Conservation (phyloP, 495 filamentous ascomycete genomes). For the Talaromyces stipitatus region DNA sequence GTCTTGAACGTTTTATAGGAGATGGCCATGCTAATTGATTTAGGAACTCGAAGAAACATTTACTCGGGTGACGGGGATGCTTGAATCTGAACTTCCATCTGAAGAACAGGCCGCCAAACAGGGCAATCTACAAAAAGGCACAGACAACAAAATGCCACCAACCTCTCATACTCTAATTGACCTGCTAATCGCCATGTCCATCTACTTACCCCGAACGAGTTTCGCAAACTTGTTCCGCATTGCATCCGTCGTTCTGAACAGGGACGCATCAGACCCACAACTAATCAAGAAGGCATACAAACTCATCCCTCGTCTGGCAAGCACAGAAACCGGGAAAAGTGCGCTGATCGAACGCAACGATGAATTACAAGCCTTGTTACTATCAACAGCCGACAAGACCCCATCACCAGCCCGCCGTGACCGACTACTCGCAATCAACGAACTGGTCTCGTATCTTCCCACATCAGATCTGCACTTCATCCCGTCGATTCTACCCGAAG, state of each 20-base stretch:
- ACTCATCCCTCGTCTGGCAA: conserved; percentile 79
- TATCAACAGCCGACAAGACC: conserved; percentile 70
- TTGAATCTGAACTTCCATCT: conserved; percentile 58
- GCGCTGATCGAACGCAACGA: conserved; percentile 63
- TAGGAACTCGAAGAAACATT: conserved; percentile 83
- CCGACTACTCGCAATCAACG: conserved; percentile 72
- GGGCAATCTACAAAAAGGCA: conserved; percentile 47
- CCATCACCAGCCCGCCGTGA: conserved; percentile 78
- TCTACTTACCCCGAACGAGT: conserved; percentile 78
- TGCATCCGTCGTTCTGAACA: conserved; percentile 69
- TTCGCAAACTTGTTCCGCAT: conserved; percentile 77
- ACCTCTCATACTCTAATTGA: conserved; percentile 94
- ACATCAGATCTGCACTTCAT: conserved; percentile 79
- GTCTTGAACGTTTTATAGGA: conserved; percentile 4
- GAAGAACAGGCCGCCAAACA: conserved; percentile 52
- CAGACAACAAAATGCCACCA: conserved; percentile 75
- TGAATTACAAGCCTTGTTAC: conserved; percentile 72
- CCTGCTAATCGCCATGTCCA: conserved; percentile 87
- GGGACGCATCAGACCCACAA: conserved; percentile 62
- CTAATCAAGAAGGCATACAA: conserved; percentile 99
- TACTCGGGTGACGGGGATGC: conserved; percentile 70
- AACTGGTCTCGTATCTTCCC: conserved; percentile 70
- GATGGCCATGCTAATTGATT: conserved; percentile 16
- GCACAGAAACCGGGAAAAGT: conserved; percentile 61
- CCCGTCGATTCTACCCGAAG: conserved; percentile 81